A percentile compares a stretch with the other conserved stretches of the same genome.
These are phyloP conservation scores for Hypoxylon perforatum DNA, from an alignment of 495 filamentous ascomycete species.

Conservation along the genomic window DNA sequence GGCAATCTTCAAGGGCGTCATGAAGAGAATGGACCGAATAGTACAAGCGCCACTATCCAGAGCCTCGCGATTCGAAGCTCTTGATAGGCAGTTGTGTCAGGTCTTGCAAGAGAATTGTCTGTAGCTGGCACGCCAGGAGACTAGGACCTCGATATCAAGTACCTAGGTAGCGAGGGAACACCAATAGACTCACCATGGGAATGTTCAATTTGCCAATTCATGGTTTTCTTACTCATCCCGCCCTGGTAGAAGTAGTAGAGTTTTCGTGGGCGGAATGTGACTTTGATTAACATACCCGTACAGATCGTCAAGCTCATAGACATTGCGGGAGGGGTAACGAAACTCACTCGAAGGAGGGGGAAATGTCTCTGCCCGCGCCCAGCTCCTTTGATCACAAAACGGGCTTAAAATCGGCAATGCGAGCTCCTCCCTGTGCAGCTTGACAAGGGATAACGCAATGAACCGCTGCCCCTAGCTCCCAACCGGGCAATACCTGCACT, in stretches of 20 bases:
- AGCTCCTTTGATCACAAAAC: constrained; percentile 37
- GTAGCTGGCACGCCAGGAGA: constrained; percentile 58
- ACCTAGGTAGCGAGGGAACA: constrained; percentile 25
- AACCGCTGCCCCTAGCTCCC: constrained; percentile 42
- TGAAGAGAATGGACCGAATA: constrained; percentile 42
- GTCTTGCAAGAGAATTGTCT: constrained; percentile 16
- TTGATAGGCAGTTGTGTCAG: constrained; percentile 25
- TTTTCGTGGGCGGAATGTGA: constrained; percentile 45
- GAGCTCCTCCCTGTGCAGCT: constrained; percentile 27
- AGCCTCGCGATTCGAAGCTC: constrained; percentile 1
- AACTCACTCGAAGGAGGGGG: constrained; percentile 33
- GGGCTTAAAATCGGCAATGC: constrained; percentile 31
- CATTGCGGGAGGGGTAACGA: constrained; percentile 35
- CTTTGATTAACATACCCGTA: constrained; percentile 47
- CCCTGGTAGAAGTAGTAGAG: constrained; percentile 22
- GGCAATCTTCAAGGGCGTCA: constrained; percentile 42
- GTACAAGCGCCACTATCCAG: constrained; percentile 36
- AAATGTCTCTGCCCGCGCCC: constrained; percentile 34
- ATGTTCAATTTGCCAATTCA: constrained; percentile 45
- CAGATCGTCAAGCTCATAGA: constrained; percentile 42
- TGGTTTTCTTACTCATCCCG: constrained; percentile 28
- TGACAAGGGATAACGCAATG: constrained; percentile 48
- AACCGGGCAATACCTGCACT: constrained; percentile 44
- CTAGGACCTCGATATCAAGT: constrained; percentile 34
- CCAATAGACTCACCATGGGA: constrained; percentile 42